Conservation (phyloP, 768 basidiomycete species). For the Lentinula guzmanii region DNA sequence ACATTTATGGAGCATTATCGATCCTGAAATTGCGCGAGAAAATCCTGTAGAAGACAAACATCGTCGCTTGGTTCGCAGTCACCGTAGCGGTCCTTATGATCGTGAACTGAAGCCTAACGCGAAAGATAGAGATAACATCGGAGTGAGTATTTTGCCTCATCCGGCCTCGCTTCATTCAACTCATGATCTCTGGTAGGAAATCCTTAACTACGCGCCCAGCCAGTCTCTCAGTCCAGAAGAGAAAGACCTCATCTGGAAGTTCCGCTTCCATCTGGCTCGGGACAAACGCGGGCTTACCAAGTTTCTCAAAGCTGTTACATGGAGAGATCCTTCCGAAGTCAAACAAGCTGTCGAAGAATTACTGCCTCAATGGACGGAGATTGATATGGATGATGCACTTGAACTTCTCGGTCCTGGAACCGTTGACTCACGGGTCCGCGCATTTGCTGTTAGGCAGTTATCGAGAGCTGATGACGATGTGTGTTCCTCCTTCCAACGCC, state of each 20-base stretch:
- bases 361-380: conserved; percentile 93
- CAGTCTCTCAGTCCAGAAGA: conserved; percentile 83
- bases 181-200: conserved; percentile 45
- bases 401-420: conserved; percentile 90
- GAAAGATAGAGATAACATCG: conserved; percentile 88
- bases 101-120: conserved; percentile 96
- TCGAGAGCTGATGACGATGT: conserved; percentile 94
- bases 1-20: conserved; percentile 81
- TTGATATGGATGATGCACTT: conserved; percentile 94
- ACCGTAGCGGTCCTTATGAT: conserved; percentile 91
- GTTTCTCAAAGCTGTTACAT: conserved; percentile 95
- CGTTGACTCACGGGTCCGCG: conserved; percentile 86
- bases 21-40: conserved; percentile 86
- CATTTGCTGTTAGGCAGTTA: conserved; percentile 90
- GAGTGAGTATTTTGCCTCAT: conserved; percentile 40
- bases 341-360: conserved; percentile 97
- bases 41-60: conserved; percentile 99
- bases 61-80: conserved; percentile 87
- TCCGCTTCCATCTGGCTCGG: conserved; percentile 92
- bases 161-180: not conserved
- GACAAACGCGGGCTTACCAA: conserved; percentile 95
- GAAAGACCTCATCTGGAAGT: conserved; percentile 97
- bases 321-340: conserved; percentile 94
- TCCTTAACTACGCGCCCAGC: conserved; percentile 88
- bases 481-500: conserved; percentile 14